Conservation (phyloP, 768 basidiomycete genomes). For the Phlegmacium glaucopus region DNA sequence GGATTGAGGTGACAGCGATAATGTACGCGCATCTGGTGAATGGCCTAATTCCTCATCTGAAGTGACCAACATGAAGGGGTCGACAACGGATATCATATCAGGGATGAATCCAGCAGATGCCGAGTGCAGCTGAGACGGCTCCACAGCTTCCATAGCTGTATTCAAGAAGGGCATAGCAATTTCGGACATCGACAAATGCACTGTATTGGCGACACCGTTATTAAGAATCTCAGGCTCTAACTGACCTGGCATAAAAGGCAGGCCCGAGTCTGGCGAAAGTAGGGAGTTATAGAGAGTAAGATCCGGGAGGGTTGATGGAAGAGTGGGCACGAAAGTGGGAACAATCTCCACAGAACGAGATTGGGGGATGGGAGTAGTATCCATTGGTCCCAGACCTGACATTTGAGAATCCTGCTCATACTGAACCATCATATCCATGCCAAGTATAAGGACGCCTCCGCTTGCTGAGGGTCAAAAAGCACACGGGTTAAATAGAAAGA, state of each 20-base stretch:
- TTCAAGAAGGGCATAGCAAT: constrained; percentile 27
- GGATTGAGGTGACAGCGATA: constrained; percentile 32
- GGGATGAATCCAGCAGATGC: constrained; percentile 37
- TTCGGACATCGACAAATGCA: constrained; percentile 40
- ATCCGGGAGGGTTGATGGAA: constrained; percentile 16
- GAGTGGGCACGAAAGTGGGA: constrained; percentile 16
- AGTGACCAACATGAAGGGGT: constrained; percentile 30
- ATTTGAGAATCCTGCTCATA: constrained; percentile 31
- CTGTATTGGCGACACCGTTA: constrained; percentile 14
- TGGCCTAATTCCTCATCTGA: constrained; percentile 35
- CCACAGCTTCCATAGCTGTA: constrained; percentile 31
- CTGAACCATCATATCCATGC: constrained; percentile 22
- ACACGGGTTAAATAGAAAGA: constrained; percentile 16
- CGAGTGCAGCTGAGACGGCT: constrained; percentile 24
- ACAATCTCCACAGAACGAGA: constrained; percentile 5
- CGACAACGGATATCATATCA: constrained; percentile 32
- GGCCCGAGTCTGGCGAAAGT: constrained; percentile 6
- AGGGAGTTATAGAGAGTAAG: constrained; percentile 20
- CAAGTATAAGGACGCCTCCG: constrained; percentile 2
- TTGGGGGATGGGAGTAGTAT: constrained; percentile 29
- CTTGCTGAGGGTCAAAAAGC: constrained; percentile 1
- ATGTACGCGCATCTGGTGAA: constrained; percentile 30
- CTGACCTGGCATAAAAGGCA: not conserved
- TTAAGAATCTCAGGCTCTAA: constrained; percentile 9
- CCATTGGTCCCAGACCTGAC: constrained; percentile 30